phyloP scores from a whole-genome alignment of 352 stramenopile species.

The Globisporangium echinulatum region DNA sequence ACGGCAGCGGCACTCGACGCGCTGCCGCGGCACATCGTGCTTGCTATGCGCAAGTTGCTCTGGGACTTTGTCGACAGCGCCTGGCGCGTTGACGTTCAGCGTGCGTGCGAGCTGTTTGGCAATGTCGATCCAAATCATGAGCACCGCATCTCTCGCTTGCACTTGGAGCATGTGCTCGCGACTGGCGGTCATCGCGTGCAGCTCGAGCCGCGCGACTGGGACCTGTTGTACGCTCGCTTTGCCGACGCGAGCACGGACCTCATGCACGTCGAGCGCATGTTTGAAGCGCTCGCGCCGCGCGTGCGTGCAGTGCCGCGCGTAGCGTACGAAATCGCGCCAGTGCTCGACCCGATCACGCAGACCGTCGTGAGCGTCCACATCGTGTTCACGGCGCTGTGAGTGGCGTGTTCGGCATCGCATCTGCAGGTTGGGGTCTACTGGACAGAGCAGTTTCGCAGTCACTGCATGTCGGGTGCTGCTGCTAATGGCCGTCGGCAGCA shows the following conservation, averaged over 20 bases:
- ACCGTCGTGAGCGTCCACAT: slow-evolving; percentile 48
- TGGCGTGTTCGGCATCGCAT: no score
- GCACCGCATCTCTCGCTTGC: slow-evolving; percentile 20
- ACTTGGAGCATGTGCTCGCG: slow-evolving; percentile 37
- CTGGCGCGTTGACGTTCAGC: slow-evolving; percentile 38
- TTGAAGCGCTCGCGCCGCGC: slow-evolving; percentile 26
- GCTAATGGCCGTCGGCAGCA: no score
- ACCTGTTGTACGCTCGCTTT: slow-evolving; percentile 37
- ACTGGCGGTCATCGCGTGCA: slow-evolving; percentile 19
- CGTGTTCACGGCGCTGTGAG: slow-evolving; percentile 21
- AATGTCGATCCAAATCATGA: slow-evolving; percentile 17
- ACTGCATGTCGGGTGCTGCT: no score
- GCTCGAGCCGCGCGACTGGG: slow-evolving; percentile 36
- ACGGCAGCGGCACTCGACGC: not conserved
- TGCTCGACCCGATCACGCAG: slow-evolving; percentile 51
- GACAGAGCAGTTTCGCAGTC: no score
- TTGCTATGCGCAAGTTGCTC: slow-evolving; percentile 38
- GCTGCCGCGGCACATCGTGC: slow-evolving; percentile 17
- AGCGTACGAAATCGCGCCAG: slow-evolving; percentile 44
- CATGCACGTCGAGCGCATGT: slow-evolving; percentile 32
- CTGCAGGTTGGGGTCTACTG: no score
- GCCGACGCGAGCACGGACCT: slow-evolving; percentile 28
- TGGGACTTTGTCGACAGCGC: slow-evolving; percentile 41
- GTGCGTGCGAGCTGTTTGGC: slow-evolving; percentile 24
- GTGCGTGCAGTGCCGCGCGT: slow-evolving; percentile 26